Percentiles rank a stretch among this genome's conserved stretches.
phyloP scores from a whole-genome alignment of 495 filamentous ascomycete genomes.

The Symbiotaphrina buchneri region DNA sequence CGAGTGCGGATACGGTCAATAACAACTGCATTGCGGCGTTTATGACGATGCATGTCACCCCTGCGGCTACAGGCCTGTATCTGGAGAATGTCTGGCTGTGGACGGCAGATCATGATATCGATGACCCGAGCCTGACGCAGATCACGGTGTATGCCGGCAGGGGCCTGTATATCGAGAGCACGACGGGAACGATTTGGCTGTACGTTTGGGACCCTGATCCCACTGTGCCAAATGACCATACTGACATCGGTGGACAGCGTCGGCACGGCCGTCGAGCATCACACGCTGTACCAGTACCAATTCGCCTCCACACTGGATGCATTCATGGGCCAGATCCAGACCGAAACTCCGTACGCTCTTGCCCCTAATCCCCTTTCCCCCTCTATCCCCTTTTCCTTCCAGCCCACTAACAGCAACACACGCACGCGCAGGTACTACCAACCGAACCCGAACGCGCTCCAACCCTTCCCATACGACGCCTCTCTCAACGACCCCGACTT shows the following conservation, averaged over 20 bases:
- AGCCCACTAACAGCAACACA: conserved; percentile 2
- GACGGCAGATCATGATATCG: conserved; percentile 56
- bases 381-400: not conserved
- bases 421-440: no score
- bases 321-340: conserved; percentile 58
- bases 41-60: conserved; percentile 44
- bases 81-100: conserved; percentile 50
- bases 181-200: conserved; percentile 28
- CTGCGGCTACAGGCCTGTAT: conserved; percentile 25
- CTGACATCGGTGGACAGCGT: no score
- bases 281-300: conserved; percentile 65
- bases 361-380: no score
- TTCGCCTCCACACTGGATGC: conserved; percentile 44
- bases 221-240: not conserved
- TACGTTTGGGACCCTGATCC: not conserved
- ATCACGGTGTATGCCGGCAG: conserved; percentile 50
- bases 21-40: conserved; percentile 41
- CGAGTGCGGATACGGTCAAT: conserved; percentile 22
- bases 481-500: conserved; percentile 16
- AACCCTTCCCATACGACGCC: conserved; percentile 11
- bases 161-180: conserved; percentile 37
- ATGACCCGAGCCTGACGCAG: conserved; percentile 27
- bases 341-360: conserved; percentile 61
- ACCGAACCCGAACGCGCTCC: conserved; percentile 11
- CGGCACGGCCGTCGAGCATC: conserved; percentile 59